phyloP scores from a whole-genome alignment of 2,329 filamentous ascomycete species.

The Colletotrichum sojae region DNA sequence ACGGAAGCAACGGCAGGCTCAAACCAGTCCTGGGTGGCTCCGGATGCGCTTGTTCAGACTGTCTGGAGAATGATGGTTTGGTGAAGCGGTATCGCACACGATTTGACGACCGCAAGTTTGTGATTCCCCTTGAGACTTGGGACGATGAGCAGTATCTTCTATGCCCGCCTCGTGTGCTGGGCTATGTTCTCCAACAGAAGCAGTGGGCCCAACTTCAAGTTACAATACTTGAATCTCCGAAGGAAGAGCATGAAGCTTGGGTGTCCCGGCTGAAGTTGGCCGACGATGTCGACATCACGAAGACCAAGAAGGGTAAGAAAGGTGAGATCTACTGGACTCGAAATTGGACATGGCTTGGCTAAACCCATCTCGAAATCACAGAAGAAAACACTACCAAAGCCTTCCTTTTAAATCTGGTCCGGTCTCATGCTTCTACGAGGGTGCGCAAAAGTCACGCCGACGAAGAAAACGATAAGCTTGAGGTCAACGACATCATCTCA shows the following conservation, averaged over 20 bases:
- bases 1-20: slow-evolving; percentile 6
- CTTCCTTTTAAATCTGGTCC: not conserved
- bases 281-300: slow-evolving; percentile 12
- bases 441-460: not conserved
- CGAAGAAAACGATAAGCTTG: slow-evolving; percentile 12
- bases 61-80: not conserved
- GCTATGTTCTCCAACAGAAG: slow-evolving; percentile 37
- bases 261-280: slow-evolving; percentile 25
- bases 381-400: not conserved
- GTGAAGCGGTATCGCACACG: not conserved
- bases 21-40: not conserved
- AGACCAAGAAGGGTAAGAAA: not conserved
- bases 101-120: slow-evolving; percentile 14
- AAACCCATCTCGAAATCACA: not conserved
- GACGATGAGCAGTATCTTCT: slow-evolving; percentile 37
- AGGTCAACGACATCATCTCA: slow-evolving; percentile 31
- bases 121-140: not conserved
- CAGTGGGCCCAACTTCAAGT: slow-evolving; percentile 40
- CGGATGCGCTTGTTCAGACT: slow-evolving; percentile 11
- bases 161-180: slow-evolving; percentile 36
- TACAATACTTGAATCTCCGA: not conserved
- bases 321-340: not conserved
- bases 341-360: not conserved
- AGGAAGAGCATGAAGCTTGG: no score
- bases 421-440: not conserved